Evolutionary conservation across 2,329 filamentous ascomycete species (phyloP).

Genomic region (Xylariomycetidae sp.): DNA sequence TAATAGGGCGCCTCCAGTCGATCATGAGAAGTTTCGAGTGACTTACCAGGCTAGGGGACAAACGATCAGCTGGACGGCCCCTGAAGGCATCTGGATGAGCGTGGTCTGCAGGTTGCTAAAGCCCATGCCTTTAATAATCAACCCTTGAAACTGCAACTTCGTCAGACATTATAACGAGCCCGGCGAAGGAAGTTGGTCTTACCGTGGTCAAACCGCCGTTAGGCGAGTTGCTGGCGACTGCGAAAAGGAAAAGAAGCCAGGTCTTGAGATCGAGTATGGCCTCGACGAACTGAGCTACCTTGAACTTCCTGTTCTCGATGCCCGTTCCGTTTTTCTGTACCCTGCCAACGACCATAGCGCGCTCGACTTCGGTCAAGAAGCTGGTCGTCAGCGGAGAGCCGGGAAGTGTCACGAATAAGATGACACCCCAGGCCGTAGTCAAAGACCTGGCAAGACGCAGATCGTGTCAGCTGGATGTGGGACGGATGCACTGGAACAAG

Average conservation of each 20-base stretch:
- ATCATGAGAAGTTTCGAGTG: not conserved
- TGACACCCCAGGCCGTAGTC: not conserved
- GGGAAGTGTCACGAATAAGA: not conserved
- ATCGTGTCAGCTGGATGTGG: no score
- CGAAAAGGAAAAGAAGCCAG: slow-evolving; percentile 21
- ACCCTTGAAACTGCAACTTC: slow-evolving; percentile 5
- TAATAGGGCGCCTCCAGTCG: slow-evolving; percentile 4
- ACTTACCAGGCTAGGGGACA: slow-evolving; percentile 8
- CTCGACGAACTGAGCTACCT: slow-evolving; percentile 24
- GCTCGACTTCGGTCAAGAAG: not conserved
- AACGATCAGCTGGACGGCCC: slow-evolving; percentile 6
- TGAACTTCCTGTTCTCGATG: slow-evolving; percentile 29
- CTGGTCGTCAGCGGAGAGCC: not conserved
- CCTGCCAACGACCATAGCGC: not conserved
- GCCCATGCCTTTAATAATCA: slow-evolving; percentile 9
- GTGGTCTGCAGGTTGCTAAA: slow-evolving; percentile 10
- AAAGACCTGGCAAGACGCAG: no score
- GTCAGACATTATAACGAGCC: no score
- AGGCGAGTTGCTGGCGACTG: slow-evolving; percentile 27
- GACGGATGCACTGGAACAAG: no score
- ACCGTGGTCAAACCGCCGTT: slow-evolving; percentile 21
- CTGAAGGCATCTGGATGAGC: slow-evolving; percentile 9
- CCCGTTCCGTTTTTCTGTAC: not conserved
- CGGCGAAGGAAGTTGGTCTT: not conserved
- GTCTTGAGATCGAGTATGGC: slow-evolving; percentile 19